A percentile compares a stretch with the other conserved stretches of the same genome.
Evolutionary conservation across 208 protist genomes (phyloP).

Genomic region (Kentomonas sorsogonicus): DNA sequence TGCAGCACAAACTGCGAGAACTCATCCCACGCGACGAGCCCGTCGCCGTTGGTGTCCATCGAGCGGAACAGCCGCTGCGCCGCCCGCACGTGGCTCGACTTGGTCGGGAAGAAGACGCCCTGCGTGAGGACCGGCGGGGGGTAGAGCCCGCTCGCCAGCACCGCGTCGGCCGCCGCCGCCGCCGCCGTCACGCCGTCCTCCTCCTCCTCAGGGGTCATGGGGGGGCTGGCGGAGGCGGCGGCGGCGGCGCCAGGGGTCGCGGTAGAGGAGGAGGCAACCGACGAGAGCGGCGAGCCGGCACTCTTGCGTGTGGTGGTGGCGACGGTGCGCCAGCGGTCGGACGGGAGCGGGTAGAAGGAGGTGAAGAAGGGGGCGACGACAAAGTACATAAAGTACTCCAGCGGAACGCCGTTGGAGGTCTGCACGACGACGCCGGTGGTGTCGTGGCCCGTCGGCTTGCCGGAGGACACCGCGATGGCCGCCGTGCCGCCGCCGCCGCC

Average conservation of each 20-base stretch:
- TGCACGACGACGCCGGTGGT: constrained; percentile 6
- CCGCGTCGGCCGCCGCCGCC: neutral
- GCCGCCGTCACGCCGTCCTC: neutral
- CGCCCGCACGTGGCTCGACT: constrained; percentile 23
- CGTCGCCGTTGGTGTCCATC: constrained; percentile 62
- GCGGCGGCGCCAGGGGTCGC: neutral
- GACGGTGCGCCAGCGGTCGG: neutral
- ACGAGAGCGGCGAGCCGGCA: too few species aligned
- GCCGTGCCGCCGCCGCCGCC: neutral
- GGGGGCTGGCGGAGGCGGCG: neutral
- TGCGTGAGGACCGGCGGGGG: neutral
- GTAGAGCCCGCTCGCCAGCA: too few species aligned
- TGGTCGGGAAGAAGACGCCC: constrained; percentile 15
- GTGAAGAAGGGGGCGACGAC: constrained; percentile 48
- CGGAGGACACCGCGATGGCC: neutral
- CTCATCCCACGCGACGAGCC: constrained; percentile 63
- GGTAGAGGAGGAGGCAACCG: neutral
- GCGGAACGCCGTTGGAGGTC: constrained; percentile 27
- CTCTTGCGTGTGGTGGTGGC: neutral
- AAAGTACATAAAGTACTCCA: constrained; percentile 45
- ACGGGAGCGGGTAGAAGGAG: constrained; percentile 25
- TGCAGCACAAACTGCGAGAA: constrained; percentile 46
- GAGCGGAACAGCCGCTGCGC: constrained; percentile 49
- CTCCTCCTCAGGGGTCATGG: neutral
- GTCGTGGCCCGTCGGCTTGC: neutral